Base-by-base conservation (phyloP, 2,329 filamentous ascomycete species). In the Cladophialophora chaetospira region DNA sequence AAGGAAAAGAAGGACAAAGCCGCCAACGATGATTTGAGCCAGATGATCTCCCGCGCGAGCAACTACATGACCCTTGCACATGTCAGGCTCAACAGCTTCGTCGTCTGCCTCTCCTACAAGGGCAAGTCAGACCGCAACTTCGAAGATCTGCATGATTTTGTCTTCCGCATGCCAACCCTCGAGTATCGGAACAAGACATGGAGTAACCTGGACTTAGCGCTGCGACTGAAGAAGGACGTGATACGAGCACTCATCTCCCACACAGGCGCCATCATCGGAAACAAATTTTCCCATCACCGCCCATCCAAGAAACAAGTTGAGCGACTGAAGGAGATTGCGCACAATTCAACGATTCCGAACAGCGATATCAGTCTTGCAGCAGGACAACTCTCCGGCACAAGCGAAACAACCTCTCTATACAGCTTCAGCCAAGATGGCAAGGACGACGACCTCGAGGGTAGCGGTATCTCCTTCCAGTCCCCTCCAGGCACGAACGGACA, bases 181-280 rank as follows among this genome's bases (percentile, higher is more conserved):
- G 94, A 99, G 71, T 97, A 96, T 76, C 86, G 91, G 62, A 99
- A 99, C 80, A 99, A 99, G 79, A 97, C 92, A 6, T 99, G 94
- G 94, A 97, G 91, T 5, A 99, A 97, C 71, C 82, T 99, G 5
- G 94, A 99, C 68, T 83, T 99, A 8, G 92, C 93, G 0, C 80
- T 97, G 45, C 88, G 91, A 11, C 81, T 99, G 52, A 97, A 99
- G 77, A 95, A 92, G 70, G 92, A 96, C 44, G 89, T 97, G 56
- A 90, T 96, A 69, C 89, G 91, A 68, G 93, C 94, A 0, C 81
- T 99, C 43, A 95, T 99, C 67, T 94, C 90, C 1, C 94, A 99
- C 69, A 92, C 93, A 0, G 94, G 94, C 31, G 91, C 94, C 55
- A 97, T 99, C 65, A 91, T 99, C 47, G 91, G 93, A 53, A 99